Evolutionary conservation across 768 basidiomycete genomes (phyloP), one percentile per base, ranked within the genome.

Genomic region (Rhodotorula diobovata): DNA sequence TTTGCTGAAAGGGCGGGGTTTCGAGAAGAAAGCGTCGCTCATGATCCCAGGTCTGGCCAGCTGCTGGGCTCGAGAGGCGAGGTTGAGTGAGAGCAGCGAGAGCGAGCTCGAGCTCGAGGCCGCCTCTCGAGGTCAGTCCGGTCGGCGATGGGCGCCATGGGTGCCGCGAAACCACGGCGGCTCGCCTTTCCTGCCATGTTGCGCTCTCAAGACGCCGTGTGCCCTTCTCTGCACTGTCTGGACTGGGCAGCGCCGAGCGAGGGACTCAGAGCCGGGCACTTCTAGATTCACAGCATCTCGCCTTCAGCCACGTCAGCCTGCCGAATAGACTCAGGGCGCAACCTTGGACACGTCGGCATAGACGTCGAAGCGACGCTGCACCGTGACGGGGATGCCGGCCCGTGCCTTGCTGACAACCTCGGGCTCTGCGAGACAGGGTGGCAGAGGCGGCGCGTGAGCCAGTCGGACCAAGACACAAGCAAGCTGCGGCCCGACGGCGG

Each of bases 361-460:
- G 54, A 96, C 91, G 81, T 95, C 94, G 78, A 95, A 96, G 62
- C 94, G 85, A 65, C 93, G 83, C 80, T 98, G 95, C 45, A 81
- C 85, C 1, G 91, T 93, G n/a, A 98, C 91, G 12, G 95, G 95
- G 60, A 98, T 91, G 5, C 89, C 90, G 60, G 85, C 83, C 54
- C 94, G 85, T 14, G 91, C 87, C 4, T 87, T 85, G 53, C 84
- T 77, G 71, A 93, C 82, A 57, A 82, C 79, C 72, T 86, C 81
- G 15, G 91, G 86, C 76, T 88, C 88, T 88, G 78, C 30, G 35
- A 23, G 11, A 54, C 6, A 32, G 81, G 25, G 39, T 30, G 35
- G 11, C 28, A 21, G 1, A 28, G n/a, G n/a, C n/a, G n/a, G n/a
- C n/a, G n/a, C n/a, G n/a, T n/a, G n/a, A n/a, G n/a, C n/a, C n/a